Evolutionary conservation across 2,329 filamentous ascomycete genomes (phyloP).

Genomic region (Leptosphaerulina australis): DNA sequence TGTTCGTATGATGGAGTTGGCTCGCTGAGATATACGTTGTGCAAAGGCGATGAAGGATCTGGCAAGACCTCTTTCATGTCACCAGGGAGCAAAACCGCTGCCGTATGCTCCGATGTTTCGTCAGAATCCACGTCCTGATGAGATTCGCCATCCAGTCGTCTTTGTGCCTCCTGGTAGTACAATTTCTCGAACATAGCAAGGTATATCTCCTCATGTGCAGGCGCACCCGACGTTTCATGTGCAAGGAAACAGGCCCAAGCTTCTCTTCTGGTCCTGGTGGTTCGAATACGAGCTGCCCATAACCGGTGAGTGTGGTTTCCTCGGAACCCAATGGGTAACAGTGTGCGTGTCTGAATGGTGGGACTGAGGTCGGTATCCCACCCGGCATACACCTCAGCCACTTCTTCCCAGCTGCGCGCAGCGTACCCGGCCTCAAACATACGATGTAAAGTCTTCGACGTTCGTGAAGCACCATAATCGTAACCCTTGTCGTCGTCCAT

Average conservation of each 20-base stretch:
- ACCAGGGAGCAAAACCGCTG: slow-evolving; percentile 58
- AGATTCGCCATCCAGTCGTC: slow-evolving; percentile 4
- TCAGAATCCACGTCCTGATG: slow-evolving; percentile 8
- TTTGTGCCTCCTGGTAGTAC: slow-evolving; percentile 41
- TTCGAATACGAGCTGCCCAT: slow-evolving; percentile 64
- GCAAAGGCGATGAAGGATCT: slow-evolving; percentile 64
- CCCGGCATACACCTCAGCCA: slow-evolving; percentile 62
- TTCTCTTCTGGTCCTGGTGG: slow-evolving; percentile 66
- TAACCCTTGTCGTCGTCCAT: slow-evolving; percentile 64
- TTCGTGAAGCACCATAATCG: slow-evolving; percentile 63
- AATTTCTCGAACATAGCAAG: slow-evolving; percentile 65
- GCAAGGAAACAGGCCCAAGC: slow-evolving; percentile 69
- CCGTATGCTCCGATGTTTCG: slow-evolving; percentile 3
- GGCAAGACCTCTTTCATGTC: slow-evolving; percentile 63
- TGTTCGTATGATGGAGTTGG: slow-evolving; percentile 64
- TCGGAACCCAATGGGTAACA: slow-evolving; percentile 38
- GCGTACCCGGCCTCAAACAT: slow-evolving; percentile 67
- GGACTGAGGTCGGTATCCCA: slow-evolving; percentile 69
- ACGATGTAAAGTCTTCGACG: slow-evolving; percentile 60
- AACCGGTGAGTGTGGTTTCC: slow-evolving; percentile 4
- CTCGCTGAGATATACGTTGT: slow-evolving; percentile 69
- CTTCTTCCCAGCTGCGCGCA: slow-evolving; percentile 57
- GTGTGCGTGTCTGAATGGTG: slow-evolving; percentile 64
- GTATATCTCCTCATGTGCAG: slow-evolving; percentile 54
- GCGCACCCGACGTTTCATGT: slow-evolving; percentile 54